Evolutionary conservation across 805 yeast species (phyloP).

Genomic region (Tetrapisispora namnaoensis): DNA sequence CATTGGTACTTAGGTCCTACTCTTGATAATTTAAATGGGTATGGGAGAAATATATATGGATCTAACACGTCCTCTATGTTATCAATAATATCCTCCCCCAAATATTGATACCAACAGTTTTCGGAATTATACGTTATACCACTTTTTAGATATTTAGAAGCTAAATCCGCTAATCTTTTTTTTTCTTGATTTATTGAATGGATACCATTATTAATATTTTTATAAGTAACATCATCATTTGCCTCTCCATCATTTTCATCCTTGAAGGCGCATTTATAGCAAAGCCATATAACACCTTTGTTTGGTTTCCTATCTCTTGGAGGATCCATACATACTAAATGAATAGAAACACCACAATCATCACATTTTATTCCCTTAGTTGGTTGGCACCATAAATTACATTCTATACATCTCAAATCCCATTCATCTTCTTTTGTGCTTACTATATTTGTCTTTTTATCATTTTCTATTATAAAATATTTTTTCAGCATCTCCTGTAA

Average conservation of each 20-base stretch:
- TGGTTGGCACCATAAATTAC: slow-evolving; percentile 78
- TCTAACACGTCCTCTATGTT: slow-evolving; percentile 15
- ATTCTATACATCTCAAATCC: slow-evolving; percentile 47
- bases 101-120: slow-evolving; percentile 25
- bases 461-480: slow-evolving; percentile 11
- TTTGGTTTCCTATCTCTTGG: slow-evolving; percentile 73
- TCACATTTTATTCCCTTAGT: slow-evolving; percentile 71
- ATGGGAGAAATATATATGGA: slow-evolving; percentile 15
- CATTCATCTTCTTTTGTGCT: slow-evolving; percentile 8
- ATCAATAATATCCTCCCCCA: slow-evolving; percentile 19
- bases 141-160: slow-evolving; percentile 9
- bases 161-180: slow-evolving; percentile 9
- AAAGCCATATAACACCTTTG: slow-evolving; percentile 84
- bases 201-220: not conserved
- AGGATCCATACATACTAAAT: slow-evolving; percentile 78
- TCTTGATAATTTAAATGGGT: slow-evolving; percentile 21
- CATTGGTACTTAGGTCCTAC: slow-evolving; percentile 24
- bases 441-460: not conserved
- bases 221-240: not conserved
- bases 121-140: slow-evolving; percentile 6
- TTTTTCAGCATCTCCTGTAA: slow-evolving; percentile 17
- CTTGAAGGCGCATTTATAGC: slow-evolving; percentile 64
- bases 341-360: slow-evolving; percentile 62
- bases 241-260: slow-evolving; percentile 33
- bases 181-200: slow-evolving; percentile 5